Conservation (phyloP, 2,329 filamentous ascomycete species). For the Xylaria sp. region DNA sequence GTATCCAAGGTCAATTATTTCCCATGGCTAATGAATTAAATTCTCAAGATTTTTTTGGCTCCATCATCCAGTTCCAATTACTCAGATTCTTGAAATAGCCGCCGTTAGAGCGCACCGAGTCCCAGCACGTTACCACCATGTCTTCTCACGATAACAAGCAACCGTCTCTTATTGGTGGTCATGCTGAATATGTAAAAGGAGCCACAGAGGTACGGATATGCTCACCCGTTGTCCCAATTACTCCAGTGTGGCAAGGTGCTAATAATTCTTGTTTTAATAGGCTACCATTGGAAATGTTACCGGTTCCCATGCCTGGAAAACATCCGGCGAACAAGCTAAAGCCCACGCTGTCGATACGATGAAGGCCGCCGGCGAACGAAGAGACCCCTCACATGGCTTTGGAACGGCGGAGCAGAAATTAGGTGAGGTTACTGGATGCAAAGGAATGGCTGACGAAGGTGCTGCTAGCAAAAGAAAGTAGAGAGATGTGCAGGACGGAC, state of each 20-base stretch:
- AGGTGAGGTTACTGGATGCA: slow-evolving; percentile 72
- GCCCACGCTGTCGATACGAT: slow-evolving; percentile 69
- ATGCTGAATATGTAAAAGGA: slow-evolving; percentile 76
- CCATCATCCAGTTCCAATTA: too few species aligned
- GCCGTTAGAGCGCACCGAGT: background rate
- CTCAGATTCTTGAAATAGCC: background rate
- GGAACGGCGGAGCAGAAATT: slow-evolving; percentile 73
- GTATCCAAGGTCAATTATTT: too few species aligned
- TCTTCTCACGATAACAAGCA: slow-evolving; percentile 51
- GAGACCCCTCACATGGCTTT: slow-evolving; percentile 67
- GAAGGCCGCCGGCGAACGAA: slow-evolving; percentile 68
- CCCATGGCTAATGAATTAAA: too few species aligned
- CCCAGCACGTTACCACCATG: slow-evolving; percentile 41
- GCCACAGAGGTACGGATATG: slow-evolving; percentile 66
- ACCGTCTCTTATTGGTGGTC: slow-evolving; percentile 70
- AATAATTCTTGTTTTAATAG: slow-evolving; percentile 52
- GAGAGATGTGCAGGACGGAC: background rate
- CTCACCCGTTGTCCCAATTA: background rate
- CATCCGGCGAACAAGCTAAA: slow-evolving; percentile 73
- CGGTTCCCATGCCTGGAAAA: slow-evolving; percentile 71
- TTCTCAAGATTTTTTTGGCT: too few species aligned
- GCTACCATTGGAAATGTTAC: slow-evolving; percentile 70
- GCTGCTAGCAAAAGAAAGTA: slow-evolving; percentile 57
- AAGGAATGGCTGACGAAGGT: slow-evolving; percentile 75
- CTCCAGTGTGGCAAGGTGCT: background rate